These are phyloP conservation scores for Eimeria falciformis DNA, from an alignment of 169 alveolate species.

Conservation along the genomic window DNA sequence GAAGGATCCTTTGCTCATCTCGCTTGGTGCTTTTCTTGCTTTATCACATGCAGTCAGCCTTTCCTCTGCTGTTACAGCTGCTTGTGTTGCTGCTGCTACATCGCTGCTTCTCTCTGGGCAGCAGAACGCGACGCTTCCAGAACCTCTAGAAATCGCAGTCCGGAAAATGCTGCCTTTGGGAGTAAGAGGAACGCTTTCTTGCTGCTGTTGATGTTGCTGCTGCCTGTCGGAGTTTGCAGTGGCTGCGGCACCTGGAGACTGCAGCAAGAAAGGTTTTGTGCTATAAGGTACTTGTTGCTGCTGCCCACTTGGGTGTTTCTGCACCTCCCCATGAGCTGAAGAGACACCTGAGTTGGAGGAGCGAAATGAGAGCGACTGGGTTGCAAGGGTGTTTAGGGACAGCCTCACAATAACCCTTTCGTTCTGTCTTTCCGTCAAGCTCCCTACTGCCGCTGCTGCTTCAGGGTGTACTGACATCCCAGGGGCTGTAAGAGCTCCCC, in stretches of 20 bases:
- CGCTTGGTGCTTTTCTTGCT: too few species aligned
- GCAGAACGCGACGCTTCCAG: neutral
- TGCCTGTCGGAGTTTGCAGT: neutral
- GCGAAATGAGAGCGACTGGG: neutral
- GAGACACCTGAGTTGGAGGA: neutral
- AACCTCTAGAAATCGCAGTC: neutral
- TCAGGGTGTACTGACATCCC: neutral
- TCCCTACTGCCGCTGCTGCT: neutral
- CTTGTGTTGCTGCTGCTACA: too few species aligned
- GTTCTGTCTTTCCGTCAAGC: neutral
- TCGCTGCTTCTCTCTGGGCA: too few species aligned
- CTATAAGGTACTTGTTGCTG: conserved; percentile 8
- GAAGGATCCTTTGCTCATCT: too few species aligned
- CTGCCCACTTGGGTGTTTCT: neutral
- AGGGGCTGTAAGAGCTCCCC: neutral
- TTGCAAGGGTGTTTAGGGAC: neutral
- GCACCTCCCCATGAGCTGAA: neutral
- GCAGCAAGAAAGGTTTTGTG: neutral
- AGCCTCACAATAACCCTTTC: conserved; percentile 45
- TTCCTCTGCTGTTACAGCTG: too few species aligned
- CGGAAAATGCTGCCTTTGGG: conserved; percentile 44
- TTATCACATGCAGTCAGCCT: too few species aligned
- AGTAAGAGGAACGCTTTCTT: neutral
- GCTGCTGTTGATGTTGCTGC: conserved; percentile 51
- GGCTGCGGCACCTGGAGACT: conserved; percentile 13